Evolutionary conservation across 2,329 filamentous ascomycete genomes (phyloP).

Genomic region (Hymenoscyphus fructigenus): DNA sequence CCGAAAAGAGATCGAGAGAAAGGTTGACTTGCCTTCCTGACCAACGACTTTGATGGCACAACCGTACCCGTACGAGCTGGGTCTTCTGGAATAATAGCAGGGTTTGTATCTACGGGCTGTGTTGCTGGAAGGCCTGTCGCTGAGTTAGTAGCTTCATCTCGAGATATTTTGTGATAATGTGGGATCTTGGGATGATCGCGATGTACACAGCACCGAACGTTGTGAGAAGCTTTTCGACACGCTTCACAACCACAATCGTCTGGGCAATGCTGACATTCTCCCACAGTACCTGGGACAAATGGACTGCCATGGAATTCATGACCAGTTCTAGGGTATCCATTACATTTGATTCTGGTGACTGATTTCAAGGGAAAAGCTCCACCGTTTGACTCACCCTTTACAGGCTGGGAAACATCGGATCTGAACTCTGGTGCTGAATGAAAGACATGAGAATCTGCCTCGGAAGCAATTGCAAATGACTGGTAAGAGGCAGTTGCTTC

Average conservation of each 20-base stretch:
- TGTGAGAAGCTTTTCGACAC: constrained; percentile 29
- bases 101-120: neutral
- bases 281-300: constrained; percentile 24
- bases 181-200: constrained; percentile 24
- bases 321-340: constrained; percentile 31
- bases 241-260: constrained; percentile 32
- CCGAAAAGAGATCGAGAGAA: neutral
- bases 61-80: neutral
- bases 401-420: neutral
- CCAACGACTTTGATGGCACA: neutral
- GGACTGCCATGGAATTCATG: constrained; percentile 26
- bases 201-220: constrained; percentile 31
- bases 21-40: neutral
- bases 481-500: constrained; percentile 11
- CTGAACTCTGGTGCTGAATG: constrained; percentile 1
- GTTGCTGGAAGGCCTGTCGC: constrained; percentile 5
- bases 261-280: constrained; percentile 33
- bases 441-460: constrained; percentile 6
- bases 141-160: neutral
- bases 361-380: constrained; percentile 14
- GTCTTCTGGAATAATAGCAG: neutral
- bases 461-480: constrained; percentile 9
- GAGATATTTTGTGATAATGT: constrained; percentile 23
- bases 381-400: neutral
- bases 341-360: constrained; percentile 22